Base-by-base conservation (phyloP, 2,329 filamentous ascomycete genomes). In the Fusarium temperatum region DNA sequence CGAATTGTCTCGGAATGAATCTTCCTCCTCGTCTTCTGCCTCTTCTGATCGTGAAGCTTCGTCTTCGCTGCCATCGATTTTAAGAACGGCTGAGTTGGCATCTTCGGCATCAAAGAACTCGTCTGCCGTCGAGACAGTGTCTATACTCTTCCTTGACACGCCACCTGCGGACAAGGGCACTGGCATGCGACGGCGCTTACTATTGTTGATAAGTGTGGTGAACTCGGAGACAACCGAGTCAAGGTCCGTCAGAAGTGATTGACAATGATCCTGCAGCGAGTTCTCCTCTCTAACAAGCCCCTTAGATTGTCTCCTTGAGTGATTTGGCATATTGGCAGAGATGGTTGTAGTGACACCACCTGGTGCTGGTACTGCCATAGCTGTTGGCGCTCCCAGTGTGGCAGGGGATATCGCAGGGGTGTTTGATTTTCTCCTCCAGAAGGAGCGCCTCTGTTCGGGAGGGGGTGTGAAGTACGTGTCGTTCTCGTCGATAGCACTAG, bases 41-140 rank as follows among this genome's bases (percentile, higher is more conserved):
- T 84, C 87, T 56, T 90, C 90, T 24, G 87, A 89, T 11, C 82
- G 84, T 11, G 85, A 85, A 11, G 87, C 87, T 70, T 93, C 92
- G 58, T 92, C 91, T 56, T 93, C 93, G 78, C 90, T 94, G 51
- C 89, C 90, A 68, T 86, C 83, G 59, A 98, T 96, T 55, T 91
- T 91, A 71, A 97, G 86, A 14, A 98, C 86, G 62, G 93, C 91
- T 13, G 92, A 91, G 22, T 84, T 84, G 30, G 83, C 85, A 75
- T 89, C 89, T 78, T 93, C 91, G 3, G 96, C 96, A 81, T 99
- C 96, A 77, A 98, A 99, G 83, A 98, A 99, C 80, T 98, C 96
- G 64, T 97, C 94, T 5, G 89, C 89, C 4, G 93, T 92, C 28
- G 89, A 88, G 9, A 91, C 88, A 0, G 95, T 97, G 71, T 98